These are phyloP conservation scores for Camellia granthamiana DNA, from an alignment of 148 eudicot genomes.

Conservation along the genomic window DNA sequence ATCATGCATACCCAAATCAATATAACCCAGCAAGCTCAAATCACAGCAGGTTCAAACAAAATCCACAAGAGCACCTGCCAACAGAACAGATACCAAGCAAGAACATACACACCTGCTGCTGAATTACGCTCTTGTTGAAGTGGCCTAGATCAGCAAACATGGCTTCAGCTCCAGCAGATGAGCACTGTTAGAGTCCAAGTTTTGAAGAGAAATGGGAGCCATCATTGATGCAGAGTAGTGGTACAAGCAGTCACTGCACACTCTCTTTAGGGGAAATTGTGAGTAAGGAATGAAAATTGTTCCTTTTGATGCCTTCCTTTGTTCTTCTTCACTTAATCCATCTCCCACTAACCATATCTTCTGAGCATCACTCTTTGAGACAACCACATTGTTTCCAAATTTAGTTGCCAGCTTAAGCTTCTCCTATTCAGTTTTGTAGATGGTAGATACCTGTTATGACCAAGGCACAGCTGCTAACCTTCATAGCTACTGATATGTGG, in stretches of 20 bases:
- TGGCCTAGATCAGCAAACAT: too few relatives aligned
- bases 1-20: too few relatives aligned
- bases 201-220: constrained; percentile 52
- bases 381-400: constrained; percentile 7
- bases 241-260: constrained; percentile 44
- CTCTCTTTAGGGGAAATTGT: constrained; percentile 42
- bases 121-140: too few relatives aligned
- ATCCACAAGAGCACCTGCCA: too few relatives aligned
- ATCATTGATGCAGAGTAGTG: constrained; percentile 51
- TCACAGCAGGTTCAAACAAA: too few relatives aligned
- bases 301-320: constrained; percentile 42
- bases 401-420: constrained; percentile 22
- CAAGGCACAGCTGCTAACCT: too few relatives aligned
- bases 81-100: too few relatives aligned
- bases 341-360: constrained; percentile 56
- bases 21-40: too few relatives aligned
- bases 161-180: too few relatives aligned
- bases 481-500: too few relatives aligned
- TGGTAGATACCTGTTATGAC: constrained; percentile 37
- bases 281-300: constrained; percentile 51
- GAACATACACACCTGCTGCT: too few relatives aligned
- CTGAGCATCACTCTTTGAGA: constrained; percentile 17
- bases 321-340: constrained; percentile 37
- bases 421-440: constrained; percentile 25
- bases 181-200: constrained; percentile 64